A percentile compares a stretch with the other conserved stretches of the same genome.
Conservation (phyloP, 768 basidiomycete species). For the Leccinum incarnatum region DNA sequence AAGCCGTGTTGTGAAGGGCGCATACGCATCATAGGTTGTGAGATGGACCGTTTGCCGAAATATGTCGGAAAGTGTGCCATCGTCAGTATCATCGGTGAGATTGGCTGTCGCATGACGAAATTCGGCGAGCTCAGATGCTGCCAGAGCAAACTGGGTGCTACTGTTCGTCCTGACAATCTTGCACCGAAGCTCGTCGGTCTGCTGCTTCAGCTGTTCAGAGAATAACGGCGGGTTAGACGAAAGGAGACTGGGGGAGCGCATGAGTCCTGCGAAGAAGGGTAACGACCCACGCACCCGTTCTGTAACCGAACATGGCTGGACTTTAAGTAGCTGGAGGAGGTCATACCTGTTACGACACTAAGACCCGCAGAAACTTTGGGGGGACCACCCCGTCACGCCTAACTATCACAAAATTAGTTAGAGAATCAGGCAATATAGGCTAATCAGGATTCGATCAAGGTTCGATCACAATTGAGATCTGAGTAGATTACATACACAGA, state of each 20-base stretch:
- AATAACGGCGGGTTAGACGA: background rate
- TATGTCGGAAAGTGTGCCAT: background rate
- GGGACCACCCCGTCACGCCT: no score
- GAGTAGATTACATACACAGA: no score
- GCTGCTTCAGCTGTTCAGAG: constrained; percentile 1
- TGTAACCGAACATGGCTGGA: no score
- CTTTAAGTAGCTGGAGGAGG: background rate
- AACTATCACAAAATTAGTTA: no score
- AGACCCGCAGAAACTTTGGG: no score
- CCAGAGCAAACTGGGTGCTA: constrained; percentile 5
- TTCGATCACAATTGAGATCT: no score
- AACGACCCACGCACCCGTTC: background rate
- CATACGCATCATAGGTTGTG: constrained; percentile 18
- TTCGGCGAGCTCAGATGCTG: constrained; percentile 1
- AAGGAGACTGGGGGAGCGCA: constrained; percentile 3
- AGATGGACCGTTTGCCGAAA: constrained; percentile 12
- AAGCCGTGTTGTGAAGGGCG: constrained; percentile 10
- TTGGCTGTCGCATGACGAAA: constrained; percentile 2
- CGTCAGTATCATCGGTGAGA: background rate
- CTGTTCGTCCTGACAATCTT: constrained; percentile 2
- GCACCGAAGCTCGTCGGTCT: background rate
- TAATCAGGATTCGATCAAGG: no score
- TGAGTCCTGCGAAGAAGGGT: background rate
- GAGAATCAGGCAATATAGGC: no score
- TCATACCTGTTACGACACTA: no score